Percentiles rank a stretch among this genome's conserved stretches.
Evolutionary conservation across 305 asterid genomes (phyloP).

Genomic region (Fraxinus floribunda): DNA sequence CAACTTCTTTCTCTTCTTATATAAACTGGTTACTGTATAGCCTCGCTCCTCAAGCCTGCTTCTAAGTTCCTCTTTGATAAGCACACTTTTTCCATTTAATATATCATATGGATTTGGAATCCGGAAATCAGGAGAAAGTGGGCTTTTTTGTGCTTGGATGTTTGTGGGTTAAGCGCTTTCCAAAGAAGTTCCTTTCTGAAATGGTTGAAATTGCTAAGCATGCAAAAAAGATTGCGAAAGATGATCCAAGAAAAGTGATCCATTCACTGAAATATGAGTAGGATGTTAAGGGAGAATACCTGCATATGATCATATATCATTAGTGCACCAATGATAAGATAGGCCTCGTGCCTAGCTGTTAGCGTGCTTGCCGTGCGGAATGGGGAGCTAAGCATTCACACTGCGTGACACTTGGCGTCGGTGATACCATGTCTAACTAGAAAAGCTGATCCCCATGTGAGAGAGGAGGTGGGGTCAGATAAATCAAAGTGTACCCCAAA

Average conservation of each 20-base stretch:
- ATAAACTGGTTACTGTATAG: conserved; percentile 22
- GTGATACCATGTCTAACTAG: neutral
- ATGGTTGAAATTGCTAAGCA: conserved; percentile 30
- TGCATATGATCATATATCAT: too few relatives aligned
- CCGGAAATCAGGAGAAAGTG: conserved; percentile 28
- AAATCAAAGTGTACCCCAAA: too few relatives aligned
- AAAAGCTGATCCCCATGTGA: neutral
- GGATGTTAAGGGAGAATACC: too few relatives aligned
- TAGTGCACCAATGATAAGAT: too few relatives aligned
- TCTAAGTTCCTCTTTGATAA: neutral
- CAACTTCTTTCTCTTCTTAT: conserved; percentile 36
- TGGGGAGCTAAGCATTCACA: too few relatives aligned
- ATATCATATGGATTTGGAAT: conserved; percentile 36
- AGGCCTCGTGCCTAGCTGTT: too few relatives aligned
- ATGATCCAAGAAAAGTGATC: conserved; percentile 71
- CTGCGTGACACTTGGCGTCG: too few relatives aligned
- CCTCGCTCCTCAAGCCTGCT: conserved; percentile 26
- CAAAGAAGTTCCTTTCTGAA: conserved; percentile 24
- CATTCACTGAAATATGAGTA: conserved; percentile 80
- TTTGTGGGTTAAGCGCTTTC: conserved; percentile 37
- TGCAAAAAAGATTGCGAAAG: conserved; percentile 42
- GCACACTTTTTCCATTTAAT: neutral
- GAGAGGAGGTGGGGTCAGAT: too few relatives aligned
- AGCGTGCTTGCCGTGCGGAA: too few relatives aligned
- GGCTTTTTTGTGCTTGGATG: conserved; percentile 23